Percentiles rank a stretch among this genome's conserved stretches.
These are phyloP conservation scores for Aphanomyces euteiches DNA, from an alignment of 352 stramenopile species.

Conservation along the genomic window DNA sequence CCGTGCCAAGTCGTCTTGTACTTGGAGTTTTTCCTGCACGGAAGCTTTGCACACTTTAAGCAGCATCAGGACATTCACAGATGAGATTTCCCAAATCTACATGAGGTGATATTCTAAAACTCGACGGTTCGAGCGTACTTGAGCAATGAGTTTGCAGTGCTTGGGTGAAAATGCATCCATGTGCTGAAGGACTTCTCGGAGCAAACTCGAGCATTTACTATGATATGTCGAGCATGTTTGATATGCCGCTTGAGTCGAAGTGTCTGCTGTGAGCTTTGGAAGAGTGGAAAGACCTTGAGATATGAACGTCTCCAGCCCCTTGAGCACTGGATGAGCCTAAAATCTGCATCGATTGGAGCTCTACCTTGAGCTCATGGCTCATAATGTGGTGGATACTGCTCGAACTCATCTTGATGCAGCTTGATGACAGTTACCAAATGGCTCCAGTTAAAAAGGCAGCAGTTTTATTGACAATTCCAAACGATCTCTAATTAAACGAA, in stretches of 20 bases:
- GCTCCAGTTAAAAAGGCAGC: too few relatives aligned
- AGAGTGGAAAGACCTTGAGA: conserved; percentile 2
- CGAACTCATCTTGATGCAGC: neutral
- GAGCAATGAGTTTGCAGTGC: conserved; percentile 28
- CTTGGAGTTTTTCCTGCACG: conserved; percentile 18
- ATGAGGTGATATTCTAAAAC: too few relatives aligned
- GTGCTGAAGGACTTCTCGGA: conserved; percentile 24
- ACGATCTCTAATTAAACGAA: too few relatives aligned
- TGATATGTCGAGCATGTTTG: conserved; percentile 28
- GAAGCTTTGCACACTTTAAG: conserved; percentile 25
- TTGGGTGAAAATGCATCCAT: conserved; percentile 20
- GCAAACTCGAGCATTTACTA: conserved; percentile 19
- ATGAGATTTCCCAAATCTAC: conserved; percentile 30
- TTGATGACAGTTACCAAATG: too few relatives aligned
- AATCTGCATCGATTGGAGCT: neutral
- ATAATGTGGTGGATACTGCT: conserved; percentile 25
- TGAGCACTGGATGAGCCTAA: neutral
- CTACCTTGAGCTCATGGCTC: conserved; percentile 29
- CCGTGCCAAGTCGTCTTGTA: conserved; percentile 15
- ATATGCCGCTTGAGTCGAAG: conserved; percentile 9
- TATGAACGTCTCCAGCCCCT: conserved; percentile 25
- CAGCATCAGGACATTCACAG: conserved; percentile 30
- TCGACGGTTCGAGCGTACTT: conserved; percentile 7
- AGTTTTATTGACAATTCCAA: too few relatives aligned
- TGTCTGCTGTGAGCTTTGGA: conserved; percentile 20